These are phyloP conservation scores for Farysia itapuensis DNA, from an alignment of 1,284 basidiomycete species.

Conservation along the genomic window DNA sequence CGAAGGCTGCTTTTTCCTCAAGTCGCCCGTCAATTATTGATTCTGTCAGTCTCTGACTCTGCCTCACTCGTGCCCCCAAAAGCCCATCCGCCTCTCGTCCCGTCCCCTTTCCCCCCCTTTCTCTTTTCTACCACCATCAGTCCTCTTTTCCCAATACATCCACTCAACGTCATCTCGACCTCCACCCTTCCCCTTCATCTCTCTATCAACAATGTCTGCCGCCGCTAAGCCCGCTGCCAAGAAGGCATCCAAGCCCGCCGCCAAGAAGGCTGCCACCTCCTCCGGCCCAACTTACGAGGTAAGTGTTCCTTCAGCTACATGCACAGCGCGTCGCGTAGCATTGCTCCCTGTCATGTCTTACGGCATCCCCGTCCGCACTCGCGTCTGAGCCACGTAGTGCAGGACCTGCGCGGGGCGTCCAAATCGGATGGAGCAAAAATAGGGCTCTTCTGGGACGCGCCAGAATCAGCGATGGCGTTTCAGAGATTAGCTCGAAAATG, in stretches of 20 bases:
- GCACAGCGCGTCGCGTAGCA: too few relatives aligned
- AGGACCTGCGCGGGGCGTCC: too few relatives aligned
- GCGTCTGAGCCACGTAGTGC: too few relatives aligned
- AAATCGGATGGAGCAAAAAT: too few relatives aligned
- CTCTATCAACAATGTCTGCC: constrained; percentile 34
- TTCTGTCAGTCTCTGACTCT: neutral
- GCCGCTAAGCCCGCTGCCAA: constrained; percentile 43
- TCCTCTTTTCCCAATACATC: neutral
- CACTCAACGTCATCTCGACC: neutral
- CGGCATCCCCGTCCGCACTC: too few relatives aligned
- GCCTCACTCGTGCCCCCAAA: constrained; percentile 10
- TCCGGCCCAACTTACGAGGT: constrained; percentile 47
- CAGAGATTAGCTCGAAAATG: too few relatives aligned
- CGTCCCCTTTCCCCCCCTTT: constrained; percentile 1
- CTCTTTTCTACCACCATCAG: constrained; percentile 9
- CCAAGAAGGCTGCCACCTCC: constrained; percentile 42
- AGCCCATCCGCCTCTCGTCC: constrained; percentile 1
- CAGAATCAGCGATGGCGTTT: too few relatives aligned
- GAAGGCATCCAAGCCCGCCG: constrained; percentile 39
- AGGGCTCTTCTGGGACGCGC: too few relatives aligned
- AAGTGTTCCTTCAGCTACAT: too few relatives aligned
- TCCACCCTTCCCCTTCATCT: constrained; percentile 1
- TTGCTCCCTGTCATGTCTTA: too few relatives aligned
- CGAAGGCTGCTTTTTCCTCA: too few relatives aligned
- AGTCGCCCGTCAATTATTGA: too few relatives aligned